Conservation (phyloP, 768 basidiomycete genomes). For the Daedalea quercina region DNA sequence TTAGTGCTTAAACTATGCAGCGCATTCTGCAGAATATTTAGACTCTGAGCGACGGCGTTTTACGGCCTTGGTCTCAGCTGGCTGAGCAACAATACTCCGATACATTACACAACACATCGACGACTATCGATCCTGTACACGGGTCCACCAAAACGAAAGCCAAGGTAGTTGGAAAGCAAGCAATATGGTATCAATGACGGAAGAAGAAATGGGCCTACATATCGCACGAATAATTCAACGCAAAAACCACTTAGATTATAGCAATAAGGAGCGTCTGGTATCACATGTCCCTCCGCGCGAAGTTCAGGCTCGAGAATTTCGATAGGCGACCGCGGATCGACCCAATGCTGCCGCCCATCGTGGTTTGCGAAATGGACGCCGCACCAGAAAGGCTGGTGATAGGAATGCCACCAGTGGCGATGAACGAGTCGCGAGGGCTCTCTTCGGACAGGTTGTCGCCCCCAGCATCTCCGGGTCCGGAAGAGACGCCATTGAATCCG, state of each 20-base stretch:
- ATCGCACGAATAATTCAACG: background rate
- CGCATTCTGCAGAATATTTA: no score
- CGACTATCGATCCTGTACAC: no score
- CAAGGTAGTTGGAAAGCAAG: background rate
- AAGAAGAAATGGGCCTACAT: background rate
- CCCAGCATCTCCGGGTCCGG: conserved; percentile 60
- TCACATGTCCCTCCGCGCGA: conserved; percentile 37
- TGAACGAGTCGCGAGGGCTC: conserved; percentile 70
- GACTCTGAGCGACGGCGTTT: no score
- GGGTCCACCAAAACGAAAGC: no score
- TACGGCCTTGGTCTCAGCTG: no score
- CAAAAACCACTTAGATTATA: background rate
- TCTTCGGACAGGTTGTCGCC: conserved; percentile 56
- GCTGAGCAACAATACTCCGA: no score
- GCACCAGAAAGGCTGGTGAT: conserved; percentile 27
- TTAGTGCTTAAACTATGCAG: no score
- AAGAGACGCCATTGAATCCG: conserved; percentile 77
- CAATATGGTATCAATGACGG: background rate
- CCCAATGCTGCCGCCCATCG: conserved; percentile 51
- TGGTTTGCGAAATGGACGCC: conserved; percentile 56
- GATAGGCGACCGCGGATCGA: conserved; percentile 72
- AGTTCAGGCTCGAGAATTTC: conserved; percentile 68
- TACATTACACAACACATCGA: no score
- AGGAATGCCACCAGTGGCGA: conserved; percentile 55
- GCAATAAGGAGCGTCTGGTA: background rate